Percentiles rank a stretch among this genome's conserved stretches.
These are phyloP conservation scores for Tylopilus sp. DNA, from an alignment of 768 basidiomycete genomes.

Conservation along the genomic window DNA sequence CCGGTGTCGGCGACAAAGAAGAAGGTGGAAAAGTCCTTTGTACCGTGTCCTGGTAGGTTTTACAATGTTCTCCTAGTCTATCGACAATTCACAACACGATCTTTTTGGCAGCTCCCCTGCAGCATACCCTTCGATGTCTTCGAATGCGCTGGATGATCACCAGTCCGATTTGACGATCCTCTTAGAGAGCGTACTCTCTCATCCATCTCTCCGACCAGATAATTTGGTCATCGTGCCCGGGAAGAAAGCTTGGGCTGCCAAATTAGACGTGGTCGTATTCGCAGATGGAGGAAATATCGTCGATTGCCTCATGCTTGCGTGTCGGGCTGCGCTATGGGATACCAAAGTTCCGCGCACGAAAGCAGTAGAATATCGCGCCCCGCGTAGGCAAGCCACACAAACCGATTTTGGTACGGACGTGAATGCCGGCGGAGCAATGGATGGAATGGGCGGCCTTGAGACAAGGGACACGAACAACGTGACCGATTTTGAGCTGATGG, in stretches of 20 bases:
- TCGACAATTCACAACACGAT: neutral
- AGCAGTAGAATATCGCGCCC: slow-evolving; percentile 62
- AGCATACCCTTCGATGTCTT: slow-evolving; percentile 69
- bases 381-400: slow-evolving; percentile 29
- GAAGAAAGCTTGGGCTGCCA: slow-evolving; percentile 72
- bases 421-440: slow-evolving; percentile 35
- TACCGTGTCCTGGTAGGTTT: slow-evolving; percentile 76
- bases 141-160: slow-evolving; percentile 67
- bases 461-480: slow-evolving; percentile 47
- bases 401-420: slow-evolving; percentile 49
- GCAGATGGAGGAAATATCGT: slow-evolving; percentile 71
- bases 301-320: slow-evolving; percentile 78
- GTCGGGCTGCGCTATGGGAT: slow-evolving; percentile 77
- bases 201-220: slow-evolving; percentile 59
- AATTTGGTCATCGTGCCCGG: slow-evolving; percentile 59
- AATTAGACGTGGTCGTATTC: slow-evolving; percentile 72
- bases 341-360: slow-evolving; percentile 75
- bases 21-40: slow-evolving; percentile 64
- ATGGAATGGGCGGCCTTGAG: slow-evolving; percentile 48
- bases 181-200: slow-evolving; percentile 61
- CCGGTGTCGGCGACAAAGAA: slow-evolving; percentile 39
- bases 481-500: slow-evolving; percentile 81
- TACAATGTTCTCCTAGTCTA: neutral
- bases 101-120: slow-evolving; percentile 61
- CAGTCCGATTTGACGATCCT: slow-evolving; percentile 68